Conservation (phyloP, 345 rosid genomes). For the Ailanthus altissimus region DNA sequence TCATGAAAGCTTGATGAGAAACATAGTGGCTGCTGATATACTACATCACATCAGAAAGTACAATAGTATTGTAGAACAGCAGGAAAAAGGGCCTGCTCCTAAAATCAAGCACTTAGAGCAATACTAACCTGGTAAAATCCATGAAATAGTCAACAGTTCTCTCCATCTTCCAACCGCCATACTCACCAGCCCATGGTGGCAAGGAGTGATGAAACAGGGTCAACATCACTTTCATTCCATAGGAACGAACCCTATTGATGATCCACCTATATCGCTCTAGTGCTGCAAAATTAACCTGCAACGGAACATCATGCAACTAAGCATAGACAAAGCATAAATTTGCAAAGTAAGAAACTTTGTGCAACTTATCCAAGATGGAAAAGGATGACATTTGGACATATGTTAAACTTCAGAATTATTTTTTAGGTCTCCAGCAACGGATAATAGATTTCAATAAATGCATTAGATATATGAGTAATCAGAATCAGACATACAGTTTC, state of each 20-base stretch:
- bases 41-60: slow-evolving; percentile 4
- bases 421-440: slow-evolving; percentile 5
- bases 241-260: slow-evolving; percentile 63
- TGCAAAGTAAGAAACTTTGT: neutral
- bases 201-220: slow-evolving; percentile 93
- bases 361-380: neutral
- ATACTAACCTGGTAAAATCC: slow-evolving; percentile 74
- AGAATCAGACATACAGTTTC: slow-evolving; percentile 58
- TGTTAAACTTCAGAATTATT: neutral
- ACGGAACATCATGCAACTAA: slow-evolving; percentile 16
- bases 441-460: neutral
- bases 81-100: neutral
- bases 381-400: neutral
- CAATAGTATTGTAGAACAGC: too few species aligned
- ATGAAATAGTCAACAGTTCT: slow-evolving; percentile 86
- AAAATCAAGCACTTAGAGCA: slow-evolving; percentile 1
- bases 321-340: neutral
- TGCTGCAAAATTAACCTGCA: slow-evolving; percentile 86
- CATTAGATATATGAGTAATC: slow-evolving; percentile 16
- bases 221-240: slow-evolving; percentile 98
- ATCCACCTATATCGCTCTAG: slow-evolving; percentile 90
- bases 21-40: neutral
- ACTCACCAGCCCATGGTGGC: slow-evolving; percentile 97
- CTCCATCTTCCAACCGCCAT: slow-evolving; percentile 97
- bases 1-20: neutral